Base-by-base conservation (phyloP, 2,329 filamentous ascomycete genomes). In the Pseudogymnoascus sp. region DNA sequence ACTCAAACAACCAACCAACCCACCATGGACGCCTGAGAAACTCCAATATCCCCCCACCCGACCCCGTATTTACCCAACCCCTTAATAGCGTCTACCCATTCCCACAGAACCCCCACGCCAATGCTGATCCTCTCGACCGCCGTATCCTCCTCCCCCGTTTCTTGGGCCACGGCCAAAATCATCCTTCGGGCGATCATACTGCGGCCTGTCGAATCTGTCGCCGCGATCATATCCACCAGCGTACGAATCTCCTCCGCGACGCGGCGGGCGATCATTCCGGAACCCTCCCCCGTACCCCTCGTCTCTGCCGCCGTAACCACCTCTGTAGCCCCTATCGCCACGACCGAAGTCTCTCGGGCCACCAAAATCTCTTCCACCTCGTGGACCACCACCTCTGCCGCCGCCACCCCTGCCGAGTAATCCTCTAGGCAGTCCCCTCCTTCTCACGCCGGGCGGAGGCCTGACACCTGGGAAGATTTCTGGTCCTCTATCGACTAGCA, bases 401-500 rank as follows among this genome's bases (percentile, higher is more conserved):
- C 50, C n/a, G 28, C 50, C 50, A 3, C 50, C 50, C 5, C 50
- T 34, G n/a, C 50, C 12, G 11, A 56, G 50, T n/a, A 56, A 36
- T 36, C 50, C 50, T 34, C 50, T 34, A 1, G 60, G 60, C 1
- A 65, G 67, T 63, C 70, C 70, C 63, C 68, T 70, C 62, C 72
- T 74, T 63, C 70, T 72, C 36, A 77, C 76, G 8, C 77, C 74
- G 18, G 75, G 75, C 18, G 85, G 84, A 23, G 84, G 84, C 23
- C 85, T 78, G 65, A 88, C 86, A 14, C 84, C 85, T 59, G 84
- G 77, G 70, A 88, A 88, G 38, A 87, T 85, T 72, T 92, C 89
- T 14, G 84, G 84, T 12, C 89, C 89, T 62, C 87, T 81, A 72
- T 92, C 89, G 50, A 92, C 88, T 62, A 92, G 85, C 5, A 75